Base-by-base conservation (phyloP, 441 rosid species). In the Omphalea diandra region DNA sequence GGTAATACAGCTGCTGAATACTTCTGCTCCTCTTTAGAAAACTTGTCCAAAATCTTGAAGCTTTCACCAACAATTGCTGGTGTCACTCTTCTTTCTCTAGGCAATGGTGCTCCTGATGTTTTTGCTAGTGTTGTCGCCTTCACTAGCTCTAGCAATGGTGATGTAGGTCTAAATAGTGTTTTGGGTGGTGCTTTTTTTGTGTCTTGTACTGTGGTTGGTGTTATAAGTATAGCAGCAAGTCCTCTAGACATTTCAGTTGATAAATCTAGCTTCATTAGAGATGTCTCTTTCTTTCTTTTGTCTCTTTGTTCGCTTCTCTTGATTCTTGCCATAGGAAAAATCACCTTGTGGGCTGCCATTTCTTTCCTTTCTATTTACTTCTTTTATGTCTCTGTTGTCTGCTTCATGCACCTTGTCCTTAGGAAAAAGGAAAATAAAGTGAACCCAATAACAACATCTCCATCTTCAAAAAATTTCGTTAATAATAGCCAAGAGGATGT, bases 41-140 rank as follows among this genome's bases (percentile, higher is more conserved):
- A 83, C 75, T 76, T 94, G 70, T 89, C 98, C 49, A 88, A 78
- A 58, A 61, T 88, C 77, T 68, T 91, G 66, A 91, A 84, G 69
- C 88, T 94, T 38, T 87, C 96, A 68, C 98, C 97, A 1, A 84
- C 93, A 0, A 83, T 94, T 47, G 96, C 98, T 0, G 97, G 98
- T 38, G 88, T 86, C 64, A 88, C 98, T 20, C 90, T 93, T 58
- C 93, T 93, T 67, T 85, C 97, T n/a, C 90, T 90, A 1, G 98
- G 98, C 0, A 93, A 93, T 52, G 98, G 98, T 15, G 93, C 98
- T 9, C 88, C 98, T 29, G 98, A 90, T 77, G 89, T 93, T 69
- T 93, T 93, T 66, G 79, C 98, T 1, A 87, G 97, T 74, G 67
- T 94, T 26, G 87, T 87, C 71, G 88, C 98, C 68, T 94, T 94